Conservation (phyloP, 352 stramenopile species). For the Blastocystis sp. region DNA sequence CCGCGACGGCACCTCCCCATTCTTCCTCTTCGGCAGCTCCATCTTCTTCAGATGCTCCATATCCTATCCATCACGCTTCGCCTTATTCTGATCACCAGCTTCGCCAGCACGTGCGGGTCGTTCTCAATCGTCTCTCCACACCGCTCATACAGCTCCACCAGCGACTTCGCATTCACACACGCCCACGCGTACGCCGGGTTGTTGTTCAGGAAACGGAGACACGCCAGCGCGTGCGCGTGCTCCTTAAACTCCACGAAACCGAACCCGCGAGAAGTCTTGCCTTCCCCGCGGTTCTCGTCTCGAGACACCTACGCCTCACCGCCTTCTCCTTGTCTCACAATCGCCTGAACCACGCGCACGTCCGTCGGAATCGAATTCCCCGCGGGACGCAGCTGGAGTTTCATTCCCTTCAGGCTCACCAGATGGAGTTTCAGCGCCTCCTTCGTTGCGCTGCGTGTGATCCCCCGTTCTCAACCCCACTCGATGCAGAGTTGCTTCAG, state of each 20-base stretch:
- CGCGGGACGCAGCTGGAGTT: conserved; percentile 14
- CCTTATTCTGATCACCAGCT: conserved; percentile 67
- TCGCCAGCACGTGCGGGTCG: conserved; percentile 42
- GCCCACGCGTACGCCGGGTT: conserved; percentile 79
- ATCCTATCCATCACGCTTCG: conserved; percentile 72
- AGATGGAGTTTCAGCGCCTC: conserved; percentile 2
- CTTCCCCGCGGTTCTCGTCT: background rate
- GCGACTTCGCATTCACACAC: background rate
- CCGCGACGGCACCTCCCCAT: conserved; percentile 74
- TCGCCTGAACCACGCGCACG: background rate
- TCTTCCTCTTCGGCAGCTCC: conserved; percentile 68
- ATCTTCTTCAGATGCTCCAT: conserved; percentile 72
- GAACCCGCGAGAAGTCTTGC: conserved; percentile 53
- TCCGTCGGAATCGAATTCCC: conserved; percentile 9
- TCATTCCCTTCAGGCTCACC: conserved; percentile 22
- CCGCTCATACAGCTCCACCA: conserved; percentile 61
- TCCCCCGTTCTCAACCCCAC: background rate
- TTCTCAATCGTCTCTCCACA: conserved; percentile 64
- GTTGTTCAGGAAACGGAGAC: conserved; percentile 81
- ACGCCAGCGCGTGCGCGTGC: conserved; percentile 79
- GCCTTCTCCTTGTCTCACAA: background rate
- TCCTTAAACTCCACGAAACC: conserved; percentile 82
- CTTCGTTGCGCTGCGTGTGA: conserved; percentile 5
- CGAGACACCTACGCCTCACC: background rate
- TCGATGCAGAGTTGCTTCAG: conserved; percentile 63